Evolutionary conservation across 768 basidiomycete genomes (phyloP), one percentile per base, ranked within the genome.

Genomic region (Boletus tomentosulus): DNA sequence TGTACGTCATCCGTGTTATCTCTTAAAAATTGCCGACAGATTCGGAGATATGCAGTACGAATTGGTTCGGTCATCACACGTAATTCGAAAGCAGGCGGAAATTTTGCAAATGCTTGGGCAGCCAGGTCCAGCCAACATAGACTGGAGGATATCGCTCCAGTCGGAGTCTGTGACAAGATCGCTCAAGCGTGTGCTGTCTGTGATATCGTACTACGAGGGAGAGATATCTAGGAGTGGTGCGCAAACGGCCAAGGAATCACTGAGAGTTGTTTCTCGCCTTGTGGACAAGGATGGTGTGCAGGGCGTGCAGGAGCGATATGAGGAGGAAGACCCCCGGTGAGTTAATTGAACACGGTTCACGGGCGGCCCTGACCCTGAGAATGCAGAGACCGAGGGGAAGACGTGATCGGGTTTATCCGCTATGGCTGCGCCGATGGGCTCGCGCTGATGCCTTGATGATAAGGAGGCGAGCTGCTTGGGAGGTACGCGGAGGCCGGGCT

Each of bases 271-370:
- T n/a, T 75, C 79, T 31, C 69, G 72, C 55, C 80, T 85, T 37
- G 79, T 88, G 24, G 86, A 87, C 54, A 72, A 71, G 51, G 78
- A 86, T 58, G 87, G 86, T 1, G 62, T 87, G 48, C 75, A 79
- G 41, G 73, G 68, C 10, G 64, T 66, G 61, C 74, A 57, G 6
- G 67, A 69, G 24, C 42, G 62, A 47, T 59, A 67, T 8, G 61
- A 63, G 24, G 48, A 62, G 10, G 76, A 76, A 43, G 72, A 78
- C 46, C 77, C 77, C 50, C 69, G 72, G 80, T 85, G 69, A 71
- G 84, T 76, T 25, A 56, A 43, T 8, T 11, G 38, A 37, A 41
- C 31, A 12, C 1, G 28, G 16, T 50, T 63, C 59, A 37, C 52
- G 44, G 27, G 48, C 33, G n/a, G 35, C 42, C 35, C 45, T 63